phyloP scores from a whole-genome alignment of 1,139 yeast genomes.

The Magnusiomyces fungicola region DNA sequence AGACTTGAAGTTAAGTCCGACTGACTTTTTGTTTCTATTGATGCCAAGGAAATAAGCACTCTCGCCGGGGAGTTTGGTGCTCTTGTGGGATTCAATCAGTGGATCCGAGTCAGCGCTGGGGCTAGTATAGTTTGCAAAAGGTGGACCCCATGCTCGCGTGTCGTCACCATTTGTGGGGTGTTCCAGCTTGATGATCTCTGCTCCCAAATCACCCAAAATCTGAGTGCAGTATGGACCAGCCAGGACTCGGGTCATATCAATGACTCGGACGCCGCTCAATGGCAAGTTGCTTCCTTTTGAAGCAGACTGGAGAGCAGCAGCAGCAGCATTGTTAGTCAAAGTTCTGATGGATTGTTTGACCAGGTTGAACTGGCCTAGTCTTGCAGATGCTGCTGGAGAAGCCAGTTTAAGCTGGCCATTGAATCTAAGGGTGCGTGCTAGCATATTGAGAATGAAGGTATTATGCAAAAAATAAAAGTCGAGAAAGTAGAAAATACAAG shows the following conservation, averaged over 20 bases:
- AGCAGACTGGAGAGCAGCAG: background rate
- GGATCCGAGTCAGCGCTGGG: background rate
- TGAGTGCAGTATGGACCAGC: constrained; percentile 41
- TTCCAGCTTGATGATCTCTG: constrained; percentile 38
- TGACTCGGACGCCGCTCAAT: constrained; percentile 32
- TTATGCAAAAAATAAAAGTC: no score
- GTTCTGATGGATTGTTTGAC: no score
- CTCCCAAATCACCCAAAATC: constrained; percentile 38
- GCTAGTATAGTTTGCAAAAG: constrained; percentile 24
- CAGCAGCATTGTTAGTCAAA: background rate
- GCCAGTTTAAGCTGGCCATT: no score
- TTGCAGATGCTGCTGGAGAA: no score
- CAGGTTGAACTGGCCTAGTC: no score
- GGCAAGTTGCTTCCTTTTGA: constrained; percentile 23
- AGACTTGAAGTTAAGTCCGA: constrained; percentile 35
- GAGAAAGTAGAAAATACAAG: no score
- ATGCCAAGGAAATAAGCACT: constrained; percentile 36
- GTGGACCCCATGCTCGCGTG: constrained; percentile 41
- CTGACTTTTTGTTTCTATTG: constrained; percentile 36
- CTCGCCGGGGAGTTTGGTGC: constrained; percentile 26
- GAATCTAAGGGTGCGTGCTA: no score
- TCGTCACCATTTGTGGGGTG: constrained; percentile 41
- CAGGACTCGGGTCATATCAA: constrained; percentile 37
- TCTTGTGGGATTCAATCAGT: constrained; percentile 12
- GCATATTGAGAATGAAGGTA: no score